Base-by-base conservation (phyloP, 2,329 filamentous ascomycete species). In the Nothomitra cinnamomea region DNA sequence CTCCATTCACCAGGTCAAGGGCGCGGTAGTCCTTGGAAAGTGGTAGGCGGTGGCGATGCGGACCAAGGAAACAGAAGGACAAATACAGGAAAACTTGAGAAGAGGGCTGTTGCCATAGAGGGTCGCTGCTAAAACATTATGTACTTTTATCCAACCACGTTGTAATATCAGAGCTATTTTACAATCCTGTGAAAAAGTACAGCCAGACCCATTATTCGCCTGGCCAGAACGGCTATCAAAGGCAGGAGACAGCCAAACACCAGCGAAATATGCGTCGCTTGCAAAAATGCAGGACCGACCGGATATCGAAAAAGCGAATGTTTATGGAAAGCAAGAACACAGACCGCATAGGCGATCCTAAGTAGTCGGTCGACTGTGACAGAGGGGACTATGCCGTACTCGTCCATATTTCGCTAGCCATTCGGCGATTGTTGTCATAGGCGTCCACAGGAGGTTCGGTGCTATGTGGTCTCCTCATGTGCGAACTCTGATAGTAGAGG, bases 391-490 rank as follows among this genome's bases (percentile, higher is more conserved):
- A 51, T 10, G 52, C 41, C 13, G 22, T 17, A 15, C 51, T 35
- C 12, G 53, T 43, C 53, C 53, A 55, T 10, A 45, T 24, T n/a
- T 55, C 53, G n/a, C 35, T 21, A 35, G 22, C 28, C 59, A 72
- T 69, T 56, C 75, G 72, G 55, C 77, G 72, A 65, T 80, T 83
- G 57, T 77, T 70, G 45, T 82, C 79, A 60, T 82, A 84, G 54
- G 76, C 72, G 53, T 79, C 74, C 5, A 68, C 68, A 56, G 67
- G 67, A 60, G 83, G 80, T 64, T 92, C 84, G 2, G 85, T 79
- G 72, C 85, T 87, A 60, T 84, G 82, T 2, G 83, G 82, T 56
- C 85, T 76, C 54, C 85, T 79, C 59, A 87, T 80, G 55, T 79
- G 76, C 4, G 78, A 75, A 57, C 79, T 79, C 36, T 76, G 74